Conservation (phyloP, 176 grass and related monocot genomes). For the Oryza glaberrima region DNA sequence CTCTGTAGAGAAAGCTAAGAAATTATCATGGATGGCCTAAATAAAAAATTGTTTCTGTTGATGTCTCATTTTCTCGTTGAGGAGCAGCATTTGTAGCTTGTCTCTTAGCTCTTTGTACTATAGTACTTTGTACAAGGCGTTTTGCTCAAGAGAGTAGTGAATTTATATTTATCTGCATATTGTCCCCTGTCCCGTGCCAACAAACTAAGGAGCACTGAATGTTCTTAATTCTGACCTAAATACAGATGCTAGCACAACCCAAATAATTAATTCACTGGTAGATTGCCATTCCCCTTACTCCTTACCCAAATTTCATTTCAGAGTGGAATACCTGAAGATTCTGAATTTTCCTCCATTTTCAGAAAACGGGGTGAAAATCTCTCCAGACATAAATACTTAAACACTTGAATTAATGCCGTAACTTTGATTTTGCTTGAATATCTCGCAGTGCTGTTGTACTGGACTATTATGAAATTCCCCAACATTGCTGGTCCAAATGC, state of each 20-base stretch:
- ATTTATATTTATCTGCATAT: constrained; percentile 20
- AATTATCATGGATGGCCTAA: neutral
- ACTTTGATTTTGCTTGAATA: neutral
- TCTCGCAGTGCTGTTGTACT: neutral
- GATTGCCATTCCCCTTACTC: neutral
- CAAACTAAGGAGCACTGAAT: constrained; percentile 37
- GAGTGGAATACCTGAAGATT: constrained; percentile 1
- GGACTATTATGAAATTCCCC: neutral
- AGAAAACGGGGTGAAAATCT: neutral
- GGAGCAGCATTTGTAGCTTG: constrained; percentile 21
- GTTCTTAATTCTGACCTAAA: constrained; percentile 46
- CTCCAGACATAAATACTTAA: neutral
- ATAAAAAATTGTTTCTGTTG: neutral
- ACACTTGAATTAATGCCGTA: neutral
- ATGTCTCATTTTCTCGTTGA: constrained; percentile 19
- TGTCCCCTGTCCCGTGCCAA: constrained; percentile 25
- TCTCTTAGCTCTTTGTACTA: constrained; percentile 41
- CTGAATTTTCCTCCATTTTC: neutral
- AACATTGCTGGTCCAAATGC: constrained; percentile 32
- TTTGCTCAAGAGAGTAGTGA: constrained; percentile 29
- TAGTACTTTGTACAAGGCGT: neutral
- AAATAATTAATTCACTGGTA: constrained; percentile 3
- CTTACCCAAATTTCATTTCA: constrained; percentile 24
- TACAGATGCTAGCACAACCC: constrained; percentile 15
- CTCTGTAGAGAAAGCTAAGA: constrained; percentile 9